Percentiles rank a stretch among this genome's conserved stretches.
Conservation (phyloP, 2,329 filamentous ascomycete genomes). For the Fusarium sp. region DNA sequence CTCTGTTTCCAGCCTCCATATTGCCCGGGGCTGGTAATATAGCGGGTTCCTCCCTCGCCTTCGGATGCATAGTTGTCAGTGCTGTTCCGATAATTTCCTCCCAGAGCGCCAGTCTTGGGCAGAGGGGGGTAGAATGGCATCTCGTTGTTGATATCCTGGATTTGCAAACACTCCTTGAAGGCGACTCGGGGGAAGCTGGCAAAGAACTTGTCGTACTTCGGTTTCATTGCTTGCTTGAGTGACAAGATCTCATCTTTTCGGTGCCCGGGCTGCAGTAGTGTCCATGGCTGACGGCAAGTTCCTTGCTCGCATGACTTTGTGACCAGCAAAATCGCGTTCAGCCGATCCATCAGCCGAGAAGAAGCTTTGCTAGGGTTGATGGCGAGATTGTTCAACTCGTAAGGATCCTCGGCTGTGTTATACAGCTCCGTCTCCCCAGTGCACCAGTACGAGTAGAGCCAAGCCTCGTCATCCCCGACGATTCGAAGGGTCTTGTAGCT, state of each 20-base stretch:
- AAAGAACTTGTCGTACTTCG: slow-evolving; percentile 19
- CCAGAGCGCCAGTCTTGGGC: too few species aligned
- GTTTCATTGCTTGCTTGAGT: slow-evolving; percentile 2
- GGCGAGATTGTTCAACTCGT: slow-evolving; percentile 15
- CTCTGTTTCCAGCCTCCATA: too few species aligned
- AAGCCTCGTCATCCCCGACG: slow-evolving; percentile 55
- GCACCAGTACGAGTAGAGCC: slow-evolving; percentile 65
- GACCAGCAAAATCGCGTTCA: slow-evolving; percentile 65
- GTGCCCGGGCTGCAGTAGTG: not conserved
- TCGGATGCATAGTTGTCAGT: too few species aligned
- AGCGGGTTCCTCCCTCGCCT: too few species aligned
- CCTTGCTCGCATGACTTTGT: slow-evolving; percentile 64
- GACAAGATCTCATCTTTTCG: not conserved
- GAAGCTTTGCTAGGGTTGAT: slow-evolving; percentile 11
- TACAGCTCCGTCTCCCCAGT: slow-evolving; percentile 58
- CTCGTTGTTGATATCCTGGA: slow-evolving; percentile 8
- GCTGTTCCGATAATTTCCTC: too few species aligned
- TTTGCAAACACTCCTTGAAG: slow-evolving; percentile 19
- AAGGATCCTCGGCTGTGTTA: slow-evolving; percentile 53
- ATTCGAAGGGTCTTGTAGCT: slow-evolving; percentile 63
- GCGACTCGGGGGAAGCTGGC: slow-evolving; percentile 7
- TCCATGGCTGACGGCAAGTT: slow-evolving; percentile 63
- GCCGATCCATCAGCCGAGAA: slow-evolving; percentile 52
- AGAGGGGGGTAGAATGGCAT: not conserved
- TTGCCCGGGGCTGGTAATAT: too few species aligned